phyloP scores from a whole-genome alignment of 2,329 filamentous ascomycete genomes.

The Fusarium pseudoanthophilum region DNA sequence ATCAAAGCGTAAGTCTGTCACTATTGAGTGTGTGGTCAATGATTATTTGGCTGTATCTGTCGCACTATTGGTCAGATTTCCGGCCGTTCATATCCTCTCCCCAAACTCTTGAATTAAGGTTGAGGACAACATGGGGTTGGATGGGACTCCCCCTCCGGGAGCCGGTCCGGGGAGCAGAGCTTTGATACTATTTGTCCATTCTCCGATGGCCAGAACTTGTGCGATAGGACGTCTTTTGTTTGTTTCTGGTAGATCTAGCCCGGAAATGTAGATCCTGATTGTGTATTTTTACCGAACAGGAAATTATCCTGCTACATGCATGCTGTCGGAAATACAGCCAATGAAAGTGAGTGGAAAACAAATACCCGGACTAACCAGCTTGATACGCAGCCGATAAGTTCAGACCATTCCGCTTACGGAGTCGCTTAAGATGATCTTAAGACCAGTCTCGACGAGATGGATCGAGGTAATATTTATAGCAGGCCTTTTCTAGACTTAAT shows the following conservation, averaged over 20 bases:
- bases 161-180: not conserved
- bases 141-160: too few species aligned
- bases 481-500: not conserved
- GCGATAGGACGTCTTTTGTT: too few species aligned
- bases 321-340: not conserved
- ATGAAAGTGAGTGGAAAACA: not conserved
- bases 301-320: not conserved
- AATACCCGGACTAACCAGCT: not conserved
- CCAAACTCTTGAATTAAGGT: not conserved
- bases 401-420: not conserved
- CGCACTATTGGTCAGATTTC: not conserved
- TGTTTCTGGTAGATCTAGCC: not conserved
- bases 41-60: accelerated
- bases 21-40: not conserved
- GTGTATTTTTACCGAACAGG: not conserved
- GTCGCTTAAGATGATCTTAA: accelerated
- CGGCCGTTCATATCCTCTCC: not conserved
- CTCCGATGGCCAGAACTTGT: not conserved
- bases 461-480: not conserved
- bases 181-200: not conserved
- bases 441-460: not conserved
- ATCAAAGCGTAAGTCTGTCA: not conserved
- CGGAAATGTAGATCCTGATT: too few species aligned
- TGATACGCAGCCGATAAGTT: accelerated
- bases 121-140: not conserved